Percentiles rank a stretch among this genome's conserved stretches.
Conservation (phyloP, 768 basidiomycete species). For the Lactifluus rugatus region DNA sequence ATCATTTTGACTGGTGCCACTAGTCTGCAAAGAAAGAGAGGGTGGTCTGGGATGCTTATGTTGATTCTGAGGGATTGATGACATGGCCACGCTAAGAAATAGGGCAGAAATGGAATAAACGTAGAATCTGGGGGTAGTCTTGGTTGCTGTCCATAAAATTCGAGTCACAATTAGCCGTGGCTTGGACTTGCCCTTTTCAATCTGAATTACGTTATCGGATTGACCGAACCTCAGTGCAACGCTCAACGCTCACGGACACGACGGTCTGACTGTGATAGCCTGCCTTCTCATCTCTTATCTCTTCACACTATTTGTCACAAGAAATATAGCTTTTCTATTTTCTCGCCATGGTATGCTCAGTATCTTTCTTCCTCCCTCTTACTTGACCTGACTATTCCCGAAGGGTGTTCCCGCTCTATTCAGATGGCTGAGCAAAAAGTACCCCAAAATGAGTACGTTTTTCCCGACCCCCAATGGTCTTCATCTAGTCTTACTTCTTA, state of each 20-base stretch:
- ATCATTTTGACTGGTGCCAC: neutral
- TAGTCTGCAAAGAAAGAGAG: slow-evolving; percentile 4
- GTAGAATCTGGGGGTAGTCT: neutral
- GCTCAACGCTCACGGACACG: no score
- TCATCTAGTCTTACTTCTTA: neutral
- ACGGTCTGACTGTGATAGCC: no score
- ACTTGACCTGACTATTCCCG: neutral
- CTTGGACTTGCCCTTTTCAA: neutral
- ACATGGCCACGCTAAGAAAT: neutral
- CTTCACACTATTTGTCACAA: neutral
- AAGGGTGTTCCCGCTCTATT: slow-evolving; percentile 98
- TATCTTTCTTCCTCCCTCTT: neutral
- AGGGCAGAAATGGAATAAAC: neutral
- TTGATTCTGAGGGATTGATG: neutral
- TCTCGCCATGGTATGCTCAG: slow-evolving; percentile 1
- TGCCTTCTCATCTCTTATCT: neutral
- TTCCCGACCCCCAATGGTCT: neutral
- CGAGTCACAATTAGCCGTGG: neutral
- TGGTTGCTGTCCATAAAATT: neutral
- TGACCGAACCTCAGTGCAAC: no score
- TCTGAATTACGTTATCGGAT: neutral
- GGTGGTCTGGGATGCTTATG: neutral
- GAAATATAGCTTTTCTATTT: neutral
- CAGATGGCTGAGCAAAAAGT: slow-evolving; percentile 97
- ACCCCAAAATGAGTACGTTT: slow-evolving; percentile 85